A percentile compares a stretch with the other conserved stretches of the same genome.
phyloP scores from a whole-genome alignment of 129 eudicot species.

The Cynara cardunculus region DNA sequence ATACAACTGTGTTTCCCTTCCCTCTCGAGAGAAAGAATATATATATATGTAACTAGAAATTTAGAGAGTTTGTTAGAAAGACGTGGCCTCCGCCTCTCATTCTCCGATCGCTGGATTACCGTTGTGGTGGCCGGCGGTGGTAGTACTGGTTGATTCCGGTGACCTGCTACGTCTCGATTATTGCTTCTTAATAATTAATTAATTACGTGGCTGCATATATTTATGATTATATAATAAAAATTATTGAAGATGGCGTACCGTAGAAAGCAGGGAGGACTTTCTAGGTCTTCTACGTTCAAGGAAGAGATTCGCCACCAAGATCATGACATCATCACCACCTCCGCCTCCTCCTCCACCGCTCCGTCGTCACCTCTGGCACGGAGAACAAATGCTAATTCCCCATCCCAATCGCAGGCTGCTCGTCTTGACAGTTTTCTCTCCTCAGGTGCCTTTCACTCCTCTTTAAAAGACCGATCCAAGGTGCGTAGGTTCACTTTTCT shows the following conservation, averaged over 20 bases:
- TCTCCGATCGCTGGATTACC: conserved; percentile 19
- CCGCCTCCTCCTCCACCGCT: conserved; percentile 8
- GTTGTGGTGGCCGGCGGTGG: conserved; percentile 30
- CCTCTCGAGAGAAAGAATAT: background rate
- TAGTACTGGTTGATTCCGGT: conserved; percentile 26
- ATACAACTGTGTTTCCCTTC: background rate
- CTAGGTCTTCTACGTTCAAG: conserved; percentile 57
- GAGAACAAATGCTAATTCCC: background rate
- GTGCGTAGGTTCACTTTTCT: background rate
- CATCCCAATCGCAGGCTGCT: conserved; percentile 10
- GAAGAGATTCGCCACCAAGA: conserved; percentile 37
- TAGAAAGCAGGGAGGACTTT: conserved; percentile 51
- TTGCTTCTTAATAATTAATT: background rate
- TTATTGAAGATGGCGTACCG: conserved; percentile 58
- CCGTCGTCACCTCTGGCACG: conserved; percentile 5
- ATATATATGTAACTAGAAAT: background rate
- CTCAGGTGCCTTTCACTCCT: conserved; percentile 37
- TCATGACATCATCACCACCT: conserved; percentile 12
- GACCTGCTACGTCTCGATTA: conserved; percentile 15
- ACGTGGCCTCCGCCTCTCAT: conserved; percentile 17
- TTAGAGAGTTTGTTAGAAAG: conserved; percentile 22
- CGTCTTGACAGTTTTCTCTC: conserved; percentile 49
- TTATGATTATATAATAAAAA: background rate
- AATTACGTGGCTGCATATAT: background rate
- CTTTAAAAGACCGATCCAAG: conserved; percentile 35